Base-by-base conservation (phyloP, 495 filamentous ascomycete species). In the Aspergillus taichungensis region DNA sequence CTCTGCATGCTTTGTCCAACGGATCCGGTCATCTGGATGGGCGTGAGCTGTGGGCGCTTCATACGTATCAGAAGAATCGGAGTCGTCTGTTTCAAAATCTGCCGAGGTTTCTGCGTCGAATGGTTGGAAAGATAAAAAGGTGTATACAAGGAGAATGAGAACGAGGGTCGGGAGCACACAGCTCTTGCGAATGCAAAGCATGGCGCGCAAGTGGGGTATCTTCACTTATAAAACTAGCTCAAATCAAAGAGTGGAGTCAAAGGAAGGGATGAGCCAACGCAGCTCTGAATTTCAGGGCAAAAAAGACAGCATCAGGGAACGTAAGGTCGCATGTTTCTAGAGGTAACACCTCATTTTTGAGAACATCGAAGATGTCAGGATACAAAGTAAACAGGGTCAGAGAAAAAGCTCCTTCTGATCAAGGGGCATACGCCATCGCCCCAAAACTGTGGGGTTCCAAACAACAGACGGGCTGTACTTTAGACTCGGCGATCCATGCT, bases 1-100 rank as follows among this genome's bases (percentile, higher is more conserved):
- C 37, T 74, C 68, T 12, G 65, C 54, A 8, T 71, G 56, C 41
- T 69, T 68, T 12, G 54, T 55, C 63, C 74, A 75, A 41, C 65
- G 68, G 18, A 66, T 62, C 11, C 40, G 41, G 13, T 34, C 30
- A n/a, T 51, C 45, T 10, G 33, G 28, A 37, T 28, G 50, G 46
- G 10, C 37, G 40, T 31, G 18, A 24, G 18, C 18, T 24, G 18
- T 4, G 18, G 18, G 18, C 18, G 1, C 18, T 24, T 24, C 18
- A 24, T 24, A 1, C 18, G 18, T 24, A 24, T 1, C 18, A 24
- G 2, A 4, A 24, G 18, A 24, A 4, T 4, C 18, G 18, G 18
- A 24, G 18, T 24, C 18, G 18, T 1, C 18, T 24, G 18, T 24
- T 24, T 24, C 18, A 24, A 24, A 2, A 4, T 24, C 18, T 4